These are phyloP conservation scores for Aurifilum marmelostoma DNA, from an alignment of 2,329 filamentous ascomycete species.

Conservation along the genomic window DNA sequence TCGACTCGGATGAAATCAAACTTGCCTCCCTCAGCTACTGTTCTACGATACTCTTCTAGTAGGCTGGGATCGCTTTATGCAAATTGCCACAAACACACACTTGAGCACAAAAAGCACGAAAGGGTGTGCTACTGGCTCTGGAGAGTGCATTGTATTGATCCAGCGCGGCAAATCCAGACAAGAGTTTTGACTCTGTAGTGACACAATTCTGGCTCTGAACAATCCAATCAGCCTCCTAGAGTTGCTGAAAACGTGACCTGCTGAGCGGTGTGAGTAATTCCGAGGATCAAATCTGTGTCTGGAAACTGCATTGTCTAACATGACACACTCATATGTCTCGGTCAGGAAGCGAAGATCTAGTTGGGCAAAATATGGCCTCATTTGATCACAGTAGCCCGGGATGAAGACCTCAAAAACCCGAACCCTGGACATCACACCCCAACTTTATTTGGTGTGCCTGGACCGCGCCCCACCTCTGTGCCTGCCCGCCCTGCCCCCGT, in stretches of 20 bases:
- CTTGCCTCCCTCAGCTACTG: background rate
- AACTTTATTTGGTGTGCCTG: constrained; percentile 8
- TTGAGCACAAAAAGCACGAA: background rate
- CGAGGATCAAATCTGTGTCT: background rate
- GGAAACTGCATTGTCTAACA: background rate
- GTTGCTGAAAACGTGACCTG: background rate
- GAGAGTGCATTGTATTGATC: background rate
- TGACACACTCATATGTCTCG: background rate
- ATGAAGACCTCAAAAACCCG: constrained; percentile 5
- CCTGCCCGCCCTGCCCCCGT: background rate
- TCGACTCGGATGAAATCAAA: background rate
- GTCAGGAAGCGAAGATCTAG: background rate
- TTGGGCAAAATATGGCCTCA: background rate
- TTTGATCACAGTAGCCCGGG: background rate
- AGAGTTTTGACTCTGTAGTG: background rate
- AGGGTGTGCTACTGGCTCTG: too few species aligned
- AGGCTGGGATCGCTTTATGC: background rate
- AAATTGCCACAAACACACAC: background rate
- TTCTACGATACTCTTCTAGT: background rate
- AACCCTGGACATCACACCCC: too few species aligned
- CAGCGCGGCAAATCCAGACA: background rate
- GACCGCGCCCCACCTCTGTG: background rate
- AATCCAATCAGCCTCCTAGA: background rate
- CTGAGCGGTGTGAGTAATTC: background rate
- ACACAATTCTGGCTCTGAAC: background rate